These are phyloP conservation scores for Collybia sordida DNA, from an alignment of 768 basidiomycete species.

Conservation along the genomic window DNA sequence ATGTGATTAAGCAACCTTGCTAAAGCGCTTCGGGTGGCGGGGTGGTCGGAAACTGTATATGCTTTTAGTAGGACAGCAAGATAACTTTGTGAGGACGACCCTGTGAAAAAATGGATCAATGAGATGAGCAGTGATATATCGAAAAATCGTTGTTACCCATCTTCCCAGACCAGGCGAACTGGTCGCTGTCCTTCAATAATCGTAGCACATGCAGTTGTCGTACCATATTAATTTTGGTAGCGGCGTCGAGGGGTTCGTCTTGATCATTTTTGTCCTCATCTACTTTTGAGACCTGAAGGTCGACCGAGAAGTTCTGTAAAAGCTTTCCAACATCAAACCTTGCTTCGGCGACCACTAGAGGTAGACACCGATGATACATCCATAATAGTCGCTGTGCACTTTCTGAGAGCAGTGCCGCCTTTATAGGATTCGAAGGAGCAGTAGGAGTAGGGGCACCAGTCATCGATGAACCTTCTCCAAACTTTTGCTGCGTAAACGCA, in stretches of 20 bases:
- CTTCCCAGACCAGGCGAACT: conserved; percentile 79
- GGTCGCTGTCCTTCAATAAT: conserved; percentile 71
- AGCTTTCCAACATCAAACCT: conserved; percentile 87
- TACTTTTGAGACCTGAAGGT: conserved; percentile 3
- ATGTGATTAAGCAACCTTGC: conserved; percentile 56
- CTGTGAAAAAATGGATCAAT: conserved; percentile 18
- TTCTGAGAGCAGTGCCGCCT: conserved; percentile 70
- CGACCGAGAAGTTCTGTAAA: conserved; percentile 42
- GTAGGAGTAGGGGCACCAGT: conserved; percentile 3
- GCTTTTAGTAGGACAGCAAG: conserved; percentile 72
- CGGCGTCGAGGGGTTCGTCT: conserved; percentile 26
- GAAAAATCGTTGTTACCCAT: conserved; percentile 48
- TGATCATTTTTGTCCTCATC: conserved; percentile 16
- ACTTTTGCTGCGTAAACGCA: conserved; percentile 69
- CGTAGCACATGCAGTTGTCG: conserved; percentile 78
- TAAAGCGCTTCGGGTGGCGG: conserved; percentile 50
- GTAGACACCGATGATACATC: conserved; percentile 81
- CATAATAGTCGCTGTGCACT: conserved; percentile 78
- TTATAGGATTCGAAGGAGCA: conserved; percentile 28
- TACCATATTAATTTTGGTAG: conserved; percentile 39
- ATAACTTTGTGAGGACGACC: conserved; percentile 57
- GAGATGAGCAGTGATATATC: background rate
- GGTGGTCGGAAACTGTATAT: conserved; percentile 48
- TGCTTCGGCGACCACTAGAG: conserved; percentile 71
- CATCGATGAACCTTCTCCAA: conserved; percentile 11